These are phyloP conservation scores for Leccinellum luteum DNA, from an alignment of 768 basidiomycete genomes.

Conservation along the genomic window DNA sequence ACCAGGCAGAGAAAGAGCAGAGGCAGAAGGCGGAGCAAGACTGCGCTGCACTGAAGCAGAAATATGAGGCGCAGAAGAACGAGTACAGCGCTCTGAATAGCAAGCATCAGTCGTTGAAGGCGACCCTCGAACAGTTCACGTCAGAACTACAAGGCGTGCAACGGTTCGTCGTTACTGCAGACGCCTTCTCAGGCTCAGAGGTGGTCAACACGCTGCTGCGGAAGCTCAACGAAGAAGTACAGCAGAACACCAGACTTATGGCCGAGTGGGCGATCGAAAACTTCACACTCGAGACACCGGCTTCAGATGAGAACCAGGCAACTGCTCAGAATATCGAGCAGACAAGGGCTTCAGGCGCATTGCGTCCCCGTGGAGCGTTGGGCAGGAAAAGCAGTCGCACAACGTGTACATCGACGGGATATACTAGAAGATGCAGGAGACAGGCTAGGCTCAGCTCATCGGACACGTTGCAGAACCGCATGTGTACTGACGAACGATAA, in stretches of 20 bases:
- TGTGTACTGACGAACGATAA: not conserved
- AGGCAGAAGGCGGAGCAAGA: constrained; percentile 5
- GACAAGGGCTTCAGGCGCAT: constrained; percentile 12
- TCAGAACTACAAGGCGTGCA: constrained; percentile 42
- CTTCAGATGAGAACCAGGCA: not conserved
- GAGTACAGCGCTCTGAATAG: constrained; percentile 10
- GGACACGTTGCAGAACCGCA: not conserved
- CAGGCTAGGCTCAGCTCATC: constrained; percentile 27
- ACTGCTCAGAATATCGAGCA: constrained; percentile 5
- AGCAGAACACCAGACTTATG: constrained; percentile 42
- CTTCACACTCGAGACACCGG: constrained; percentile 24
- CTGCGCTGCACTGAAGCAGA: constrained; percentile 2
- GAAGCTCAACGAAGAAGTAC: constrained; percentile 44
- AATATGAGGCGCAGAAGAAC: constrained; percentile 11
- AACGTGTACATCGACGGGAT: constrained; percentile 22
- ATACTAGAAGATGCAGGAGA: constrained; percentile 33
- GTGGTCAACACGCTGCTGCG: constrained; percentile 42
- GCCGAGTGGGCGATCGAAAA: constrained; percentile 43
- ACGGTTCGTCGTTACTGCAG: constrained; percentile 40
- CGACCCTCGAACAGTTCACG: constrained; percentile 38
- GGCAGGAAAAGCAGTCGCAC: constrained; percentile 17
- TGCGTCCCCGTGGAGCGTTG: constrained; percentile 20
- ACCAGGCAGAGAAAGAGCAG: constrained; percentile 2
- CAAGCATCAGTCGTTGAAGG: constrained; percentile 13
- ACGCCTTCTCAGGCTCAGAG: constrained; percentile 43